Evolutionary conservation across 805 yeast genomes (phyloP), one percentile per base, ranked within the genome.

Genomic region (Wickerhamiella musiphila): DNA sequence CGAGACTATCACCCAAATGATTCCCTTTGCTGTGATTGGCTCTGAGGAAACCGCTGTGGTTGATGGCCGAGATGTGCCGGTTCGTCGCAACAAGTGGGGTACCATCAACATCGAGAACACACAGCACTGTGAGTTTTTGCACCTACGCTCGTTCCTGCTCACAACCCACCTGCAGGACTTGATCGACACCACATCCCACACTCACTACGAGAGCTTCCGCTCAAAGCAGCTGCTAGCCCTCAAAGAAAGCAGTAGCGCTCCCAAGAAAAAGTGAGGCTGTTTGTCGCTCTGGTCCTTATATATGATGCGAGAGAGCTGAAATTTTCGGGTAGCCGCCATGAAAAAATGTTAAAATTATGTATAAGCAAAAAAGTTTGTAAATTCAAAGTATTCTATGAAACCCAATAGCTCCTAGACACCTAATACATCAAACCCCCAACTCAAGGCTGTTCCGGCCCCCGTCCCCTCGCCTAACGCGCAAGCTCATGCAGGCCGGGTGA

Each of bases 1-100:
- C 37, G 50, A 50, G 33, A 41, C 37, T 36, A 50, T 56, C 27
- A 46, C 48, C 30, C 33, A 42, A 13, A 41, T 53, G 45, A 46
- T 84, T 44, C 98, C 98, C 18, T 86, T 90, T 61, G 96, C 96
- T 2, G 72, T 86, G 23, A 82, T 84, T 35, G 98, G 96, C 27
- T 76, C 93, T 9, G 92, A 82, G 52, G 70, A 66, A 35, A 76
- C 76, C 45, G 68, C 79, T 41, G 67, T 70, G 34, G 63, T 78
- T 33, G 72, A 74, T 48, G 94, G 94, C 26, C 78, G 75, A 47
- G 59, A 66, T 17, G 78, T 83, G 28, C 76, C 86, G 47, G 94
- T 94, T 31, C 74, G 96, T 59, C 73, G 78, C 59, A 83, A 92
- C 35, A 73, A 76, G 51, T 86, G 94, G 94, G 95, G 95, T 16